Base-by-base conservation (phyloP, 345 rosid species). In the Euphorbia pulcherrima region DNA sequence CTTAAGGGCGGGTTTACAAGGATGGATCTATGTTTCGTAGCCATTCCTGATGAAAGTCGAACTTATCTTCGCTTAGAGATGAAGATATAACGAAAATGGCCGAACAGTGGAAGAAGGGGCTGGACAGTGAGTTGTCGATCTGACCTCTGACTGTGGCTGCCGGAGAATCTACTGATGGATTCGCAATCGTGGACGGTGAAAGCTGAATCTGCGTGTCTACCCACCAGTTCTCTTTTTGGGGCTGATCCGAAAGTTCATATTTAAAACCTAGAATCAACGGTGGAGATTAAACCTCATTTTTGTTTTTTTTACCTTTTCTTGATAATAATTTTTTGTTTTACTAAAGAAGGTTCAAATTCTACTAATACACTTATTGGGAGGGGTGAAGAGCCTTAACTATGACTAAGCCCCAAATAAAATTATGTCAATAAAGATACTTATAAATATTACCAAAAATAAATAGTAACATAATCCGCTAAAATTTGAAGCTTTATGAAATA, bases 1-100 rank as follows among this genome's bases (percentile, higher is more conserved):
- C 26, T 20, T 24, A 50, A 18, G 0, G 21, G 21, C 54, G 24
- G 54, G 24, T n/a, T n/a, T 11, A n/a, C 20, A 0, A 5, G 7
- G 57, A 53, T 53, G 57, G 57, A 53, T 53, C 57, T 23, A 53
- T 12, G n/a, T 21, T 53, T 53, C 57, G 23, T 8, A 53, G 57
- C 27, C 57, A 53, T 53, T 6, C 10, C 23, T 21, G 14, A 53
- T 24, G 54, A 50, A 50, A 50, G 24, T 50, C 54, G 24, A 50
- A 50, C 54, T 50, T 50, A 21, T 50, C 23, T 24, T 50, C 20
- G 24, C 57, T 21, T 53, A 0, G 28, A 52, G 23, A 21, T 20
- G 57, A 53, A 1, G 57, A 23, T 53, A 1, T n/a, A n/a, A n/a
- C n/a, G 16, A 50, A 20, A 1, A 50, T 18, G 26, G 24, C 11